A percentile compares a stretch with the other conserved stretches of the same genome.
phyloP scores from a whole-genome alignment of 352 stramenopile genomes.

The Hyaloperonospora arabidopsidis region DNA sequence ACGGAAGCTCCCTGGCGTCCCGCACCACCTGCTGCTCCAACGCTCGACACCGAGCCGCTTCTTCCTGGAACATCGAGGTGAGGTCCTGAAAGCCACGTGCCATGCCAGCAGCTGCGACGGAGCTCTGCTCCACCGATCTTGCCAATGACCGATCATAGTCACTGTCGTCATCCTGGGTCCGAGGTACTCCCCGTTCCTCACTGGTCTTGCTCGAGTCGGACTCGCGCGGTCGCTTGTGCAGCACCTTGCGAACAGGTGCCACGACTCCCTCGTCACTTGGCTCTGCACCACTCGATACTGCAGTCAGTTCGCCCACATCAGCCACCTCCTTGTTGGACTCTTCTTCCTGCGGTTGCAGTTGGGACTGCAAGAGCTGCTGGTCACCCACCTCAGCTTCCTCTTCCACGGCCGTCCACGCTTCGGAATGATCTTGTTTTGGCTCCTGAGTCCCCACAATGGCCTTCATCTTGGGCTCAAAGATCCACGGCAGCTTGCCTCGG shows the following conservation, averaged over 20 bases:
- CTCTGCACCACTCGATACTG: background rate
- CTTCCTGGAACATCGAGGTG: constrained; percentile 28
- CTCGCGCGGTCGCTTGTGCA: constrained; percentile 15
- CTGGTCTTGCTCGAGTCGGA: background rate
- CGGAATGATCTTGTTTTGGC: background rate
- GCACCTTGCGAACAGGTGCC: background rate
- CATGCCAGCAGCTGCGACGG: constrained; percentile 37
- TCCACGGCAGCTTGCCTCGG: constrained; percentile 51
- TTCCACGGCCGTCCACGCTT: background rate
- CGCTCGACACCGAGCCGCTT: constrained; percentile 19
- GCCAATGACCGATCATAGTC: constrained; percentile 25
- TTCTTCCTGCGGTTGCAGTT: background rate
- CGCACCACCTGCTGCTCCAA: constrained; percentile 14
- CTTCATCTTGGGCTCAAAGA: constrained; percentile 39
- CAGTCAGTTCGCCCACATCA: background rate
- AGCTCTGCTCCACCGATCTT: constrained; percentile 46
- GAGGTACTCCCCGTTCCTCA: background rate
- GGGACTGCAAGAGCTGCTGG: background rate
- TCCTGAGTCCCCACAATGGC: constrained; percentile 25
- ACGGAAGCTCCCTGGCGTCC: constrained; percentile 1
- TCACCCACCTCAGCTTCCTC: background rate
- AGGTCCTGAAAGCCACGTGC: constrained; percentile 39
- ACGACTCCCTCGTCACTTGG: background rate
- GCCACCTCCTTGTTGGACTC: background rate
- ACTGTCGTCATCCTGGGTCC: background rate